Conservation (phyloP, 192 early-diverging fungal genomes). For the Backusella morwellensis region DNA sequence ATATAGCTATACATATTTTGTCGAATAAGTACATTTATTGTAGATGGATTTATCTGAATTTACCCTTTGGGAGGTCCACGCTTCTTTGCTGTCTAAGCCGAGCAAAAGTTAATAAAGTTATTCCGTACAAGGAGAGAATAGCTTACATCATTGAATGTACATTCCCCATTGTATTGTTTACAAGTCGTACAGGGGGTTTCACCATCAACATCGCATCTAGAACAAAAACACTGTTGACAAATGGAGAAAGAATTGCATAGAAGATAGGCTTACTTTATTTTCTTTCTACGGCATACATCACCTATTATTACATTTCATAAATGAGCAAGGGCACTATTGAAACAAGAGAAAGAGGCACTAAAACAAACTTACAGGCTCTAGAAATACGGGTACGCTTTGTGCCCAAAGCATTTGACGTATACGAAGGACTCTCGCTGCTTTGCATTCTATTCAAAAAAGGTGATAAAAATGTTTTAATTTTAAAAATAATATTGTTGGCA, state of each 20-base stretch:
- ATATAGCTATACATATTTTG: constrained; percentile 12
- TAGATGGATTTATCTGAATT: not conserved
- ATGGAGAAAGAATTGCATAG: not conserved
- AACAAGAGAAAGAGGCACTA: not conserved
- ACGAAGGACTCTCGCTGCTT: not conserved
- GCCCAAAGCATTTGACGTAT: not conserved
- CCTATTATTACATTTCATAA: constrained; percentile 2
- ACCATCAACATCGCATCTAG: constrained; percentile 28
- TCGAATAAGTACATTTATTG: no score
- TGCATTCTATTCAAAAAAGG: not conserved
- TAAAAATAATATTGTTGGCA: not conserved
- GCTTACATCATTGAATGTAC: constrained; percentile 31
- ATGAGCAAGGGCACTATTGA: not conserved
- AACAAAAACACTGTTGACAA: not conserved
- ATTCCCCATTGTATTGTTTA: constrained; percentile 26
- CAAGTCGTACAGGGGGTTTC: constrained; percentile 20
- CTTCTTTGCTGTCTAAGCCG: constrained; percentile 14
- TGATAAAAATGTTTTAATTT: not conserved
- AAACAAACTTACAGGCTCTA: constrained; percentile 17
- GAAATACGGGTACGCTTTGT: constrained; percentile 17
- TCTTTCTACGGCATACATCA: constrained; percentile 32
- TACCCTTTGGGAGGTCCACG: constrained; percentile 31
- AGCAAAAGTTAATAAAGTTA: not conserved
- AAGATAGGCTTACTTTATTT: constrained; percentile 22
- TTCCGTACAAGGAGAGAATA: not conserved